A percentile compares a stretch with the other conserved stretches of the same genome.
Conservation (phyloP, 768 basidiomycete genomes). For the Psilocybe azurescens region DNA sequence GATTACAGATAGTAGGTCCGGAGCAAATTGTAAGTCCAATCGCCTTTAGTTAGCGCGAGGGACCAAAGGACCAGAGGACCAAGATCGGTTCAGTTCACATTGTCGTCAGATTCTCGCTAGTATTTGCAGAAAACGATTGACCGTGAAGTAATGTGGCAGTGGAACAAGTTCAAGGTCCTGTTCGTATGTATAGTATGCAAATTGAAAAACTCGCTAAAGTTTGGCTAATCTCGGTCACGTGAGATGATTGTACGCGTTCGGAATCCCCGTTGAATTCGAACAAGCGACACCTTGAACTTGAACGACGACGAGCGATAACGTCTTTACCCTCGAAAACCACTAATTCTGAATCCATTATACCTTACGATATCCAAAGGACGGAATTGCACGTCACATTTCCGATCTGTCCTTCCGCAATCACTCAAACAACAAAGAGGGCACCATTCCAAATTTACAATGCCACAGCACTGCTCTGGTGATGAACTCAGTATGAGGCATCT, state of each 20-base stretch:
- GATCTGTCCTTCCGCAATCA: neutral
- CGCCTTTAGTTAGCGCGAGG: neutral
- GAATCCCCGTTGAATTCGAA: neutral
- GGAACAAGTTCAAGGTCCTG: neutral
- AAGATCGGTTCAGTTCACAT: neutral
- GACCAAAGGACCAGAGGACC: neutral
- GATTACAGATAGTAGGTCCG: neutral
- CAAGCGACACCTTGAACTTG: neutral
- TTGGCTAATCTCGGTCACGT: constrained; percentile 14
- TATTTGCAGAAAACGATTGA: neutral
- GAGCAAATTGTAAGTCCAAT: neutral
- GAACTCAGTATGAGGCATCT: constrained; percentile 58
- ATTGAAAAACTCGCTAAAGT: neutral
- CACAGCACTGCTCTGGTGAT: constrained; percentile 37
- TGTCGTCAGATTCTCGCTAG: neutral
- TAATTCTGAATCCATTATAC: neutral
- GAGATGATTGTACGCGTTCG: constrained; percentile 11
- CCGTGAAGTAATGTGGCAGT: neutral
- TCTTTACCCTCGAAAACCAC: too few species aligned
- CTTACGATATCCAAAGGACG: too few species aligned
- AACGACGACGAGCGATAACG: neutral
- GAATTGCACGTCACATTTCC: too few species aligned
- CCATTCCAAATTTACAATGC: constrained; percentile 9
- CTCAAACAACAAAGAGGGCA: neutral
- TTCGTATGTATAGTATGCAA: neutral